Evolutionary conservation across 345 rosid genomes (phyloP), one percentile per base, ranked within the genome.

Genomic region (Euphorbia peplus): DNA sequence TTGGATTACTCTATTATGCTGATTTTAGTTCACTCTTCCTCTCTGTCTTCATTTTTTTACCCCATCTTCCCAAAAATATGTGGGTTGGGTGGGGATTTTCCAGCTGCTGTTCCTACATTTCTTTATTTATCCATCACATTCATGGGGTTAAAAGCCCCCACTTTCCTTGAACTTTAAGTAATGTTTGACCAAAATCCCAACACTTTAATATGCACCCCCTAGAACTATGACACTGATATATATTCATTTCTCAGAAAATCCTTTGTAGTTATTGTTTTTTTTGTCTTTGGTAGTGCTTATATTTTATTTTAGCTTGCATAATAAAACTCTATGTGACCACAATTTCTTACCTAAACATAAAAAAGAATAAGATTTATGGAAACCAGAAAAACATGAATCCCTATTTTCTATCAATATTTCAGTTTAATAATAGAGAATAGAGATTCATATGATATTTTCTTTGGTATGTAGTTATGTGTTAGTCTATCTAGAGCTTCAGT

Each of bases 1-100:
- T 59, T 44, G 28, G 30, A 24, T 29, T 50, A 64, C 46, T 63
- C 63, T 66, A 13, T 59, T 41, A 8, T 44, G 51, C 62, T 19
- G 22, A 15, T 55, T 47, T 68, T 56, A 24, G 30, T 28, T 48
- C 59, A 3, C 16, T 47, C 9, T 16, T 21, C 10, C 19, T 12
- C 22, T 32, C 0, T 47, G 0, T 15, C 14, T 28, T 4, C 2
- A 18, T 21, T 42, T 2, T 22, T 15, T 4, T 15, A 5, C 1
- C 7, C 6, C 7, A 16, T 12, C 9, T 70, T 41, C 6, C 18
- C 60, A 11, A 4, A 41, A 48, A 16, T 32, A 22, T 24, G 13
- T 25, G 39, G 19, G 28, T 29, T 25, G 60, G 56, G 60, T 18
- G 9, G 29, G n/a, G 46, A 63, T 25, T 5, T 35, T 25, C 41